These are phyloP conservation scores for Plectranthus barbatus DNA, from an alignment of 257 asterid species.

Conservation along the genomic window DNA sequence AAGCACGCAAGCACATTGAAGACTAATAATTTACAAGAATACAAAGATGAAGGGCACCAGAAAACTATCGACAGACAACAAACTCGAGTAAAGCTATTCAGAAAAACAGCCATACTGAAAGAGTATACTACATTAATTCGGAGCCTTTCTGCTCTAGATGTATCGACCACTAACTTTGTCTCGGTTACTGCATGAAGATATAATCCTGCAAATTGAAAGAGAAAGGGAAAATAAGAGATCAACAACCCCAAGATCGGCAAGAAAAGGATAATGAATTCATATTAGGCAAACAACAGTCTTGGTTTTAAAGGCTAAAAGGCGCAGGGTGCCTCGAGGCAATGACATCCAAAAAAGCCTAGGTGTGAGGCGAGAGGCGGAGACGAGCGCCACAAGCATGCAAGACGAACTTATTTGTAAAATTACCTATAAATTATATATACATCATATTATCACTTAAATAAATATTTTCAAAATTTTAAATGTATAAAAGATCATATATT, in stretches of 20 bases:
- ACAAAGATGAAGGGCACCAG: not conserved
- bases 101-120: slow-evolving; percentile 2
- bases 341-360: too few relatives aligned
- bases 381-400: too few relatives aligned
- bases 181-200: slow-evolving; percentile 80
- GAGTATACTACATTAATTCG: slow-evolving; percentile 67
- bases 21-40: not conserved
- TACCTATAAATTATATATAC: too few relatives aligned
- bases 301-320: too few relatives aligned
- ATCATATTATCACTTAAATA: too few relatives aligned
- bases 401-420: too few relatives aligned
- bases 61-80: not conserved
- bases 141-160: slow-evolving; percentile 96
- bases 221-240: not conserved
- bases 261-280: not conserved
- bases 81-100: not conserved
- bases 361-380: too few relatives aligned
- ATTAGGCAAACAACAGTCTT: not conserved
- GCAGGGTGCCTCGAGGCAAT: too few relatives aligned
- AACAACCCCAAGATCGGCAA: slow-evolving; percentile 12
- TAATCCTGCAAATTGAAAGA: slow-evolving; percentile 40
- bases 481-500: too few relatives aligned
- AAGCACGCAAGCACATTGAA: not conserved
- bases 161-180: slow-evolving; percentile 85
- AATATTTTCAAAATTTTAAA: too few relatives aligned